Base-by-base conservation (phyloP, 2,329 filamentous ascomycete species). In the Ophiostoma australiae region DNA sequence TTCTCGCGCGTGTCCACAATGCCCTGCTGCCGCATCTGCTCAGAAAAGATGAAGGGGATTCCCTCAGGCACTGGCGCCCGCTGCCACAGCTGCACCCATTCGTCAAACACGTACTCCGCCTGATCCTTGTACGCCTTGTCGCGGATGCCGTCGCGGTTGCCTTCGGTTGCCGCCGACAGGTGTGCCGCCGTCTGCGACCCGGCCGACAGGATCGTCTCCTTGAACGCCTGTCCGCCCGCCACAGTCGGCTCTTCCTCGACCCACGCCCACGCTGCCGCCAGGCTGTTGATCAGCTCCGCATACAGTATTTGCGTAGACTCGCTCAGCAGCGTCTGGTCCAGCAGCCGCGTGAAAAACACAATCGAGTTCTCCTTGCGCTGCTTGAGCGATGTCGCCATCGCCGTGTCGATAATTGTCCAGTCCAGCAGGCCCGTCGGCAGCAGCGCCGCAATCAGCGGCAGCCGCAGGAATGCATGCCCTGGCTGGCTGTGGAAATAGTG, bases 21-120 rank as follows among this genome's bases (percentile, higher is more conserved):
- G 73, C 90, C 87, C 74, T 87, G 87, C 71, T 89, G 85, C 76
- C 94, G 90, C 77, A 98, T 83, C 79, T 98, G 94, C 76, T 91
- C 89, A 66, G 97, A 87, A 79, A 98, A 98, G 1, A 91, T 87
- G 6, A 86, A 82, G 70, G 89, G 84, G 0, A 90, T 87, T 77
- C 90, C 91, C 73, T 93, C 90, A 4, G 90, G 89, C 4, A 90
- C 88, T 75, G 90, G 88, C n/a, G 89, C 86, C 76, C 93, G 92
- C 79, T 91, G 91, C 81, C 86, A 90, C 8, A 97, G 86, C 72
- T 90, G 89, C 37, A 94, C 87, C 95, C 95, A 99, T 81, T 99
- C 95, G 63, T 94, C 93, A 77, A 99, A 97, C 27, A 97, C 86
- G 78, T 99, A 98, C 76, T 96, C 93, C 80, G 97, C 88, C 78